Evolutionary conservation across 1,139 yeast genomes (phyloP).

Genomic region (Geotrichum cucujoidarum): DNA sequence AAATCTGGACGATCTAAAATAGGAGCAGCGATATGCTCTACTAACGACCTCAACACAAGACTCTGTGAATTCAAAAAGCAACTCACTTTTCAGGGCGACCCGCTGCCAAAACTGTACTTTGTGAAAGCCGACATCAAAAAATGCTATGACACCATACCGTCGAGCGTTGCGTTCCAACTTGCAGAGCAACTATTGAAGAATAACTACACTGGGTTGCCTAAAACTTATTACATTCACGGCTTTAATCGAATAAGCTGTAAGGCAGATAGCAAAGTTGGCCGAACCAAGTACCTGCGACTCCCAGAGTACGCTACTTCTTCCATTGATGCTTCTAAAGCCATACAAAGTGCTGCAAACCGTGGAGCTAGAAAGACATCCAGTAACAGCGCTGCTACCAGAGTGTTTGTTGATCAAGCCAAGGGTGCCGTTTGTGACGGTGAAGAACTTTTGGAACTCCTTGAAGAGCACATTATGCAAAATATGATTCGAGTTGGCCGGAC

Average conservation of each 20-base stretch:
- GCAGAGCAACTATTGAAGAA: slow-evolving; percentile 23
- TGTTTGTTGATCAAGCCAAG: slow-evolving; percentile 11
- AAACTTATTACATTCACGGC: slow-evolving; percentile 14
- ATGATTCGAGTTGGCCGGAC: slow-evolving; percentile 37
- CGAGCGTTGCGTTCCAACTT: slow-evolving; percentile 38
- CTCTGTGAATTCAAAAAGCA: slow-evolving; percentile 22
- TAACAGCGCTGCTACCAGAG: slow-evolving; percentile 2
- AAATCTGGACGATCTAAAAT: slow-evolving; percentile 15
- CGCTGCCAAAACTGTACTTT: slow-evolving; percentile 44
- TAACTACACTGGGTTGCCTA: background rate
- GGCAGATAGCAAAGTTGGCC: background rate
- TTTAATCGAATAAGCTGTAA: slow-evolving; percentile 5
- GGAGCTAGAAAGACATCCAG: background rate
- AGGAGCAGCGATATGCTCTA: slow-evolving; percentile 20
- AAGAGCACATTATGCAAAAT: slow-evolving; percentile 42
- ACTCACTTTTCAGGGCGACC: background rate
- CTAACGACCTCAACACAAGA: slow-evolving; percentile 19
- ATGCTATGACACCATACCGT: slow-evolving; percentile 76
- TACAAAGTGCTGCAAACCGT: slow-evolving; percentile 2
- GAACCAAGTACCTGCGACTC: background rate
- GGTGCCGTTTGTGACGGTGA: slow-evolving; percentile 16
- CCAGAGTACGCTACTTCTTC: slow-evolving; percentile 12
- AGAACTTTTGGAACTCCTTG: slow-evolving; percentile 26
- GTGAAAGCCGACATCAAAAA: slow-evolving; percentile 73
- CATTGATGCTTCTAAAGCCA: background rate